These are phyloP conservation scores for Nakaseomyces glabratus DNA, from an alignment of 1,139 yeast genomes.

Conservation along the genomic window DNA sequence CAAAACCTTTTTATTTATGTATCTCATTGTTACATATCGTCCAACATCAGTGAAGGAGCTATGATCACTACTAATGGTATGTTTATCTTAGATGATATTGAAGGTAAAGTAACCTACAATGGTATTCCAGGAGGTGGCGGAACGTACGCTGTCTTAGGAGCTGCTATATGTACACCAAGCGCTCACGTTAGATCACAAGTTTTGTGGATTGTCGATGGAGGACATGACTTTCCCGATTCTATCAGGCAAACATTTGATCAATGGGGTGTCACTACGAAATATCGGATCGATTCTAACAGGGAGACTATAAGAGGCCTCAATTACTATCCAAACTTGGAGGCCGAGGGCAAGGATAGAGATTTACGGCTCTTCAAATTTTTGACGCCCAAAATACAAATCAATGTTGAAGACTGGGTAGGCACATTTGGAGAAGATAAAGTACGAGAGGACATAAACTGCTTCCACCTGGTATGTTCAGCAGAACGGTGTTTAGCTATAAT, in stretches of 20 bases:
- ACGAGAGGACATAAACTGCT: conserved; percentile 35
- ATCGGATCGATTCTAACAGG: conserved; percentile 44
- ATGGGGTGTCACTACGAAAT: conserved; percentile 57
- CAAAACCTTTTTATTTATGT: no score
- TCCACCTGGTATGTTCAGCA: conserved; percentile 73
- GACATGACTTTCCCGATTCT: conserved; percentile 59
- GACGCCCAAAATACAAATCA: conserved; percentile 58
- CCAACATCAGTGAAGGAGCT: no score
- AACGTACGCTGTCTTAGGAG: conserved; percentile 72
- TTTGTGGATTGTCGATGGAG: conserved; percentile 71
- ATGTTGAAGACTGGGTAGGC: conserved; percentile 44
- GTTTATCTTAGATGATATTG: conserved; percentile 88
- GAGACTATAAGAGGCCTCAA: conserved; percentile 78
- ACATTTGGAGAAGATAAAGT: conserved; percentile 29
- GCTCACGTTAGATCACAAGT: conserved; percentile 32
- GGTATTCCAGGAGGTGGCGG: conserved; percentile 88
- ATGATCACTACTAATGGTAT: conserved; percentile 65
- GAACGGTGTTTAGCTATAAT: conserved; percentile 46
- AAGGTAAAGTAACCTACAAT: conserved; percentile 34
- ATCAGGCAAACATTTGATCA: conserved; percentile 39
- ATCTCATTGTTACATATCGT: no score
- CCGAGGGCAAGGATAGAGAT: conserved; percentile 31
- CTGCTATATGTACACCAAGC: conserved; percentile 43
- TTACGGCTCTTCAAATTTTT: conserved; percentile 47
- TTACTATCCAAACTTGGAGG: conserved; percentile 44